Evolutionary conservation across 2,329 filamentous ascomycete species (phyloP), one percentile per base, ranked within the genome.

Genomic region (Atkinsonella hypoxylon): DNA sequence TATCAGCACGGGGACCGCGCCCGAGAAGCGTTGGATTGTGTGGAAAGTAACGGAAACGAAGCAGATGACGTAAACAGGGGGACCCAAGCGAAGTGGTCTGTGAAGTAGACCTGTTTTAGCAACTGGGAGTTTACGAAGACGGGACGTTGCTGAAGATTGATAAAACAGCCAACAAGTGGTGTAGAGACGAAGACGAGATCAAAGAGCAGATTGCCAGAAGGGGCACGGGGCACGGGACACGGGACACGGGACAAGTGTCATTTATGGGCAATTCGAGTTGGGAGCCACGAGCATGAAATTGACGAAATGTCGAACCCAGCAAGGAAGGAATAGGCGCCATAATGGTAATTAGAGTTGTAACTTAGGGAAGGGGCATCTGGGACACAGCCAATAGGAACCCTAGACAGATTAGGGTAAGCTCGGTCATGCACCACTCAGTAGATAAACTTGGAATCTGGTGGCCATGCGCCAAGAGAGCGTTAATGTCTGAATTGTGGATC

Each of bases 1-100:
- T 58, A 48, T 43, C 52, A 48, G 50, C 50, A 50, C 52, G 50
- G 48, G 3, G n/a, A 48, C 38, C 50, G 50, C 50, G 50, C 47
- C 26, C 31, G 26, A 38, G 9, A 13, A 39, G 41, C 34, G 34
- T 36, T 11, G 20, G 20, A 15, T n/a, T n/a, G n/a, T 41, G 38
- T 39, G 32, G 39, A n/a, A 18, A 39, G 15, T 26, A 26, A 26
- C 26, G 26, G 31, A 13, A 20, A 20, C 18, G 39, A 17, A 30
- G 32, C 26, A 12, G 20, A 41, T 40, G 20, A 40, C 22, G 32
- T 45, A 44, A 13, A 44, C 20, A 26, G 26, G 26, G 26, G 26
- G 26, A n/a, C n/a, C n/a, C n/a, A n/a, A n/a, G n/a, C n/a, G n/a
- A n/a, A n/a, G n/a, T n/a, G n/a, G n/a, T n/a, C n/a, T n/a, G n/a